phyloP scores from a whole-genome alignment of 169 alveolate species.

The Plasmodium adleri region DNA sequence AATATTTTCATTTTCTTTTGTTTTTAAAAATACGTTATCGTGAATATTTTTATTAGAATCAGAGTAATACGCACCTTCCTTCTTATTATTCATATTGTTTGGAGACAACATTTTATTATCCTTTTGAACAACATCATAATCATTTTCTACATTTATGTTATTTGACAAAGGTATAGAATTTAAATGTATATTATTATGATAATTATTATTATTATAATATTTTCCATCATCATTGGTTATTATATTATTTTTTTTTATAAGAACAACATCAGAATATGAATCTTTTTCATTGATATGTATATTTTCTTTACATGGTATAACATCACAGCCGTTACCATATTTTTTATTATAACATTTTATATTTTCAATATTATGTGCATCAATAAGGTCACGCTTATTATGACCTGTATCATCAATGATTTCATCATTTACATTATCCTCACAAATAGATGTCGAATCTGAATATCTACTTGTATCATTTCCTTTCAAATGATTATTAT shows the following conservation, averaged over 20 bases:
- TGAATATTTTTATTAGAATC: constrained; percentile 19
- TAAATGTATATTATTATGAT: neutral
- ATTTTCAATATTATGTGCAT: too few species aligned
- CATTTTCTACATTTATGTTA: constrained; percentile 19
- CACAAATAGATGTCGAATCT: too few species aligned
- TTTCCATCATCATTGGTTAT: constrained; percentile 7
- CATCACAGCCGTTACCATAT: neutral
- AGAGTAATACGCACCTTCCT: constrained; percentile 10
- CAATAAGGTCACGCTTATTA: too few species aligned
- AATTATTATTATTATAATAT: too few species aligned
- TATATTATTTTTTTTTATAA: neutral
- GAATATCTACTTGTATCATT: neutral
- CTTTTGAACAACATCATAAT: neutral
- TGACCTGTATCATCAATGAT: too few species aligned
- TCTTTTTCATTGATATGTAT: neutral
- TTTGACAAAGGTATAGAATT: constrained; percentile 1
- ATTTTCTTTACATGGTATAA: neutral
- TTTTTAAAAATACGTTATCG: neutral
- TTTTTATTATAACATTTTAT: too few species aligned
- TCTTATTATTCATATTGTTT: constrained; percentile 1
- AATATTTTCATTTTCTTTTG: neutral
- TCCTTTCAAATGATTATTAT: neutral
- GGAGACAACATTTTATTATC: neutral
- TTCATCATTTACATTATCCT: too few species aligned
- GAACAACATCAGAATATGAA: constrained; percentile 1